These are phyloP conservation scores for Poterioochromonas sp. DNA, from an alignment of 352 stramenopile species.

Conservation along the genomic window DNA sequence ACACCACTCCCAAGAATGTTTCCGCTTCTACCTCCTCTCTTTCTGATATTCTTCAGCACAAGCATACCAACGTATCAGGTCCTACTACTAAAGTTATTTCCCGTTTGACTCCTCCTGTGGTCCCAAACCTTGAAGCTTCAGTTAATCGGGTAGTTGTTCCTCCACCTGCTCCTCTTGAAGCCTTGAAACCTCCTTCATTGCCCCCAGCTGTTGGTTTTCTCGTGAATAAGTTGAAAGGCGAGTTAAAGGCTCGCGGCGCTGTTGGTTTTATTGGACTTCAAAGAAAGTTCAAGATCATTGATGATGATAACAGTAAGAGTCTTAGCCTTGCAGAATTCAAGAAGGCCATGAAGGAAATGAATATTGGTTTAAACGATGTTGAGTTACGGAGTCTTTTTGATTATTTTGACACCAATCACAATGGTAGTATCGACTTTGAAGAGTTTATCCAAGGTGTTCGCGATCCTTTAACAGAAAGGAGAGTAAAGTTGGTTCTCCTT, in stretches of 20 bases:
- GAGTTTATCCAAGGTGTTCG: conserved; percentile 67
- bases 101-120: background rate
- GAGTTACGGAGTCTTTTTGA: conserved; percentile 50
- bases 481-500: conserved; percentile 58
- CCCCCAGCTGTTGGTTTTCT: background rate
- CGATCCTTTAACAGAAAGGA: conserved; percentile 63
- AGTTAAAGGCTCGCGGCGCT: conserved; percentile 56
- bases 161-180: background rate
- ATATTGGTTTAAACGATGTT: conserved; percentile 41
- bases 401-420: conserved; percentile 68
- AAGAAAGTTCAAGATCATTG: conserved; percentile 60
- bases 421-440: conserved; percentile 65
- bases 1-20: background rate
- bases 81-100: no score
- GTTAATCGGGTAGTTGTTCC: no score
- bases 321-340: conserved; percentile 63
- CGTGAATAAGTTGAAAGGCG: conserved; percentile 27
- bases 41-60: background rate
- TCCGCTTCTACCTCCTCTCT: background rate
- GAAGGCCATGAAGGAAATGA: conserved; percentile 55
- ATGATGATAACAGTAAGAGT: conserved; percentile 59
- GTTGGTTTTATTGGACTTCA: conserved; percentile 63
- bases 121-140: no score
- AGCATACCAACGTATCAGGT: conserved; percentile 24
- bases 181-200: background rate